Base-by-base conservation (phyloP, 2,329 filamentous ascomycete species). In the Clarireedia sp. region DNA sequence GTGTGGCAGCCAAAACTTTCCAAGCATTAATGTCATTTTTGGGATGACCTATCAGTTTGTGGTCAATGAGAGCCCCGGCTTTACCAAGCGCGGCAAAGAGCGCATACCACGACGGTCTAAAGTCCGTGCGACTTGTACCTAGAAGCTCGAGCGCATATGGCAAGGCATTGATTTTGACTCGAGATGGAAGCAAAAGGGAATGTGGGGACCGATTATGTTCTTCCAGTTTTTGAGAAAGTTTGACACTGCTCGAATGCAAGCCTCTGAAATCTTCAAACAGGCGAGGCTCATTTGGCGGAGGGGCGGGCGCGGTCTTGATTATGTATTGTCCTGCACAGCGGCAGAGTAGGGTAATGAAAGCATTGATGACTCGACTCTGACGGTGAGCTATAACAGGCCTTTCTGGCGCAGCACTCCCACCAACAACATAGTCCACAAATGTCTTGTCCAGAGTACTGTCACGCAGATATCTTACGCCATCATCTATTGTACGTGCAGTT, bases 271-370 rank as follows among this genome's bases (percentile, higher is more conserved):
- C 24, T 19, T 14, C n/a, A 12, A 23, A 21, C 14, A 21, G 41
- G 5, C 16, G 36, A 33, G 14, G 10, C 7, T 45, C 44, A 29
- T 48, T 10, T 29, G n/a, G n/a, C 21, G 24, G 10, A 26, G 45
- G 24, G 7, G 54, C 48, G 17, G 62, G 58, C 49, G 74, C 69
- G 45, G 74, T 0, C 38, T 54, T 54, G 16, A n/a, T 19, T 41
- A 19, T 19, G 17, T 41, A 41, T 19, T n/a, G 17, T 26, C 46
- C 51, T 24, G 43, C 24, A 54, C 33, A 70, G 24, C 72, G 68
- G 59, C 75, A 77, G n/a, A 80, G 68, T n/a, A 79, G 66, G 19
- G 64, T 54, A 21, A 85, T 71, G 62, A 79, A 83, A 3, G 79
- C 76, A 6, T 70, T 69, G 55, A 85, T 75, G 1, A 77, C 58